phyloP scores from a whole-genome alignment of 768 basidiomycete species.

The Macrocybe gigantea region DNA sequence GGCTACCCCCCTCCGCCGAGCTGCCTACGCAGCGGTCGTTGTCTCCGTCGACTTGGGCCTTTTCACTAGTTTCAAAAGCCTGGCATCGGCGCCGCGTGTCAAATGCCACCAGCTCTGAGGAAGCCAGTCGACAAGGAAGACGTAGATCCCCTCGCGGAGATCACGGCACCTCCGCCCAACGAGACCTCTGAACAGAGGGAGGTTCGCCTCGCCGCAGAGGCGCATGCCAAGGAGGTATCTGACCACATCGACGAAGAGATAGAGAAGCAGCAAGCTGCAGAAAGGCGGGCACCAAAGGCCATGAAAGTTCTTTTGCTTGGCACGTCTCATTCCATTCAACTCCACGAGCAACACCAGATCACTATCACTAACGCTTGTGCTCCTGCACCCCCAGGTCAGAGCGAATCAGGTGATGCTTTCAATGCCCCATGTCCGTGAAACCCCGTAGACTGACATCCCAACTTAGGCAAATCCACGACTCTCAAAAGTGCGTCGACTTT shows the following conservation, averaged over 20 bases:
- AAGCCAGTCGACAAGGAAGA: constrained; percentile 12
- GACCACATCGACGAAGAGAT: constrained; percentile 63
- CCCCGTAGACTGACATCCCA: constrained; percentile 1
- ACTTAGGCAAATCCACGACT: constrained; percentile 71
- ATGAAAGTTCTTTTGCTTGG: constrained; percentile 60
- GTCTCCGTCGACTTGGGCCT: no score
- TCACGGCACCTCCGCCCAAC: constrained; percentile 45
- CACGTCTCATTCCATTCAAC: constrained; percentile 18
- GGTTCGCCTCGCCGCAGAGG: constrained; percentile 39
- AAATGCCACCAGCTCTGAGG: neutral
- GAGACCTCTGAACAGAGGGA: constrained; percentile 44
- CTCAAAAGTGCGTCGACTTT: constrained; percentile 57
- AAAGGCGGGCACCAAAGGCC: constrained; percentile 40
- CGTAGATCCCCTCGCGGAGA: constrained; percentile 43
- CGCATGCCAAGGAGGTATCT: constrained; percentile 46
- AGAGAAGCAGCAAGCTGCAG: constrained; percentile 40
- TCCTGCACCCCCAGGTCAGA: constrained; percentile 49
- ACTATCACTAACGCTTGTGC: neutral
- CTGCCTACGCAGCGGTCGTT: no score
- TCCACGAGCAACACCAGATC: neutral
- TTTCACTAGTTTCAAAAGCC: no score
- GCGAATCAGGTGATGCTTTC: constrained; percentile 58
- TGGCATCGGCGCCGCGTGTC: no score
- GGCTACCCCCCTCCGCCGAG: no score
- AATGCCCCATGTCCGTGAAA: neutral